Base-by-base conservation (phyloP, 2,329 filamentous ascomycete species). In the Trichophyton schoenleinii region DNA sequence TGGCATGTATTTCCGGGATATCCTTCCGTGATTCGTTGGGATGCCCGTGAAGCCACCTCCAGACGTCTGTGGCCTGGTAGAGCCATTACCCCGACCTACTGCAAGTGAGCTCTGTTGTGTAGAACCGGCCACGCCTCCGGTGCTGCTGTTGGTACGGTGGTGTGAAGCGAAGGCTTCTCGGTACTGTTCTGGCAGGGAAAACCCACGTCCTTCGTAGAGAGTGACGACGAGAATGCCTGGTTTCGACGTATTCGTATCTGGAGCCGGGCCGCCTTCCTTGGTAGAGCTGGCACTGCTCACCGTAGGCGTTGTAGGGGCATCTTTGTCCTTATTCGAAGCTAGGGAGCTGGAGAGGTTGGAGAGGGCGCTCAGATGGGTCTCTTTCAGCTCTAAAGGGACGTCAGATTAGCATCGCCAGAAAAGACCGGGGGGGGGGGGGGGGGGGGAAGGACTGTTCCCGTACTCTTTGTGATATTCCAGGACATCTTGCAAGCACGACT, bases 1-100 rank as follows among this genome's bases (percentile, higher is more conserved):
- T 0, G 94, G 94, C 73, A 97, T 86, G 74, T 96, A 95, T 78
- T 96, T 96, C 69, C 91, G 92, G 34, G 90, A 95, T 69, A 96
- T 94, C 70, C 94, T 87, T 62, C 94, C 94, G 76, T 99, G 94
- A 72, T 92, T 95, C 22, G 91, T 96, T 3, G 94, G 92, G 25
- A 53, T 53, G 49, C 49, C 49, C 13, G 49, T 53, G 15, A 53
- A 53, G 49, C 49, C 49, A 15, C 49, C 49, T 34, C 49, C 49
- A 4, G 49, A 53, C 13, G 49, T 53, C 49, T 53, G 49, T n/a
- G 49, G 49, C 11, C 49, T 28, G 13, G 11, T 53, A 34, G 49
- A 34, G 22, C 49, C 49, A 53, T 34, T 53, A 2, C 11, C 49
- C 8, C 49, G 22, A 7, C 22, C 28, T 15, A 34, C 28, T 8